Conservation (phyloP, 768 basidiomycete genomes). For the Psilocybe cyanescens region DNA sequence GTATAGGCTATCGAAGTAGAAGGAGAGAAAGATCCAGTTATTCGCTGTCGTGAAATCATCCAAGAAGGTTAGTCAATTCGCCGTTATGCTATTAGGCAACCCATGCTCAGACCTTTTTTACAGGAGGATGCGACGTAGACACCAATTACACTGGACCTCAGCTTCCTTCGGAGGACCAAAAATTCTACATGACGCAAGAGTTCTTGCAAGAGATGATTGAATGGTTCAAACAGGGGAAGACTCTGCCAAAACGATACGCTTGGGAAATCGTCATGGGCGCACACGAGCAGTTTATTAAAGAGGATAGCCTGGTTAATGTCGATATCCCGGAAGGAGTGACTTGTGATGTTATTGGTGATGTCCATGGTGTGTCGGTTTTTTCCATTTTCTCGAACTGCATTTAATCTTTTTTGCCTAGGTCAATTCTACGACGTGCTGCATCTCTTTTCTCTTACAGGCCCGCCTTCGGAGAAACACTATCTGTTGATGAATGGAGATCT, state of each 20-base stretch:
- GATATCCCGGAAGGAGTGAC: slow-evolving; percentile 76
- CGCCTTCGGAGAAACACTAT: slow-evolving; percentile 84
- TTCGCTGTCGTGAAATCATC: slow-evolving; percentile 80
- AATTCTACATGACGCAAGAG: slow-evolving; percentile 72
- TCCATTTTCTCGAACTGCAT: neutral
- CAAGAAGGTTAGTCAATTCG: slow-evolving; percentile 57
- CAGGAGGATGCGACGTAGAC: slow-evolving; percentile 84
- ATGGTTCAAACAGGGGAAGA: slow-evolving; percentile 94
- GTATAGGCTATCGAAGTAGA: slow-evolving; percentile 88
- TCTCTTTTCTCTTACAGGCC: slow-evolving; percentile 82
- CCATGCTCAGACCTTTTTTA: neutral
- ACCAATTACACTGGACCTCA: slow-evolving; percentile 74
- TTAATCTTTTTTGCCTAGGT: slow-evolving; percentile 46
- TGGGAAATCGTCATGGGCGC: slow-evolving; percentile 97
- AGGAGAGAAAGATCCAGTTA: slow-evolving; percentile 81
- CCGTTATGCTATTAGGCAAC: too few relatives aligned
- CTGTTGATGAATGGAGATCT: slow-evolving; percentile 94
- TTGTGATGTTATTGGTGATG: slow-evolving; percentile 95
- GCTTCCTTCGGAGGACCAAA: slow-evolving; percentile 62
- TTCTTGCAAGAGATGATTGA: slow-evolving; percentile 88
- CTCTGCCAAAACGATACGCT: slow-evolving; percentile 85
- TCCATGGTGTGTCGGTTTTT: slow-evolving; percentile 66
- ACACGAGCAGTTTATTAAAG: slow-evolving; percentile 71
- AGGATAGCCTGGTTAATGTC: slow-evolving; percentile 82
- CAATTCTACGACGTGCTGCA: slow-evolving; percentile 96